Evolutionary conservation across 495 filamentous ascomycete species (phyloP).

Genomic region (Penicillium ochrochloron): DNA sequence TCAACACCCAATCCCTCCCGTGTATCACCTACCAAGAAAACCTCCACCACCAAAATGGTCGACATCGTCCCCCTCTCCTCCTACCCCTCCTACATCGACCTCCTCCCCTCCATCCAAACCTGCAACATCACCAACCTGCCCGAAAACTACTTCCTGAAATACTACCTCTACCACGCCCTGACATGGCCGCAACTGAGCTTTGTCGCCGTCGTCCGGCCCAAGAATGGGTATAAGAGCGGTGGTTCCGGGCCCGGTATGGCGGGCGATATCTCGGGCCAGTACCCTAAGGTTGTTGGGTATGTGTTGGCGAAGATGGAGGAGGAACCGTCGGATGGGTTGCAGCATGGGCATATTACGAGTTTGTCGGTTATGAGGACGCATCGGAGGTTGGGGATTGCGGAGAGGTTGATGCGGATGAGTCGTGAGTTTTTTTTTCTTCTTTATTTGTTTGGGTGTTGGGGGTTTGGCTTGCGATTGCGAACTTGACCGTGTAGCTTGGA

Average conservation of each 20-base stretch:
- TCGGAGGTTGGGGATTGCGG: slow-evolving; percentile 84
- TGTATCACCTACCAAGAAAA: neutral
- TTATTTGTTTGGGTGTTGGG: neutral
- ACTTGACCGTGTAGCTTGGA: neutral
- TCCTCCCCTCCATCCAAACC: slow-evolving; percentile 92
- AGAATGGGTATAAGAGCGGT: slow-evolving; percentile 53
- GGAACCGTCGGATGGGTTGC: slow-evolving; percentile 86
- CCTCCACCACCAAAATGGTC: slow-evolving; percentile 45
- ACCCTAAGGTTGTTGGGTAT: slow-evolving; percentile 98
- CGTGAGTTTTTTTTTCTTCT: slow-evolving; percentile 63
- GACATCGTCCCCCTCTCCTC: slow-evolving; percentile 55
- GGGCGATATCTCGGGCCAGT: slow-evolving; percentile 65
- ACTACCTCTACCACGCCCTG: slow-evolving; percentile 99
- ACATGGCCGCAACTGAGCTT: slow-evolving; percentile 97
- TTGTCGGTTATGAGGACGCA: slow-evolving; percentile 97
- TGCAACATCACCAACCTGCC: slow-evolving; percentile 98
- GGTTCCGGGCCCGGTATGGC: slow-evolving; percentile 23
- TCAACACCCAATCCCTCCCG: too few species aligned
- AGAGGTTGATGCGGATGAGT: slow-evolving; percentile 94
- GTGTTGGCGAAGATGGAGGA: slow-evolving; percentile 99
- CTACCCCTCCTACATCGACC: slow-evolving; percentile 57
- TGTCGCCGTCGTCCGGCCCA: slow-evolving; percentile 90
- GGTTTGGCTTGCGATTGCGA: neutral
- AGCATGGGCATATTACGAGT: slow-evolving; percentile 95
- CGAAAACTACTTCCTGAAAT: slow-evolving; percentile 99